These are phyloP conservation scores for Backusella luteola DNA, from an alignment of 192 early-diverging fungal genomes.

Conservation along the genomic window DNA sequence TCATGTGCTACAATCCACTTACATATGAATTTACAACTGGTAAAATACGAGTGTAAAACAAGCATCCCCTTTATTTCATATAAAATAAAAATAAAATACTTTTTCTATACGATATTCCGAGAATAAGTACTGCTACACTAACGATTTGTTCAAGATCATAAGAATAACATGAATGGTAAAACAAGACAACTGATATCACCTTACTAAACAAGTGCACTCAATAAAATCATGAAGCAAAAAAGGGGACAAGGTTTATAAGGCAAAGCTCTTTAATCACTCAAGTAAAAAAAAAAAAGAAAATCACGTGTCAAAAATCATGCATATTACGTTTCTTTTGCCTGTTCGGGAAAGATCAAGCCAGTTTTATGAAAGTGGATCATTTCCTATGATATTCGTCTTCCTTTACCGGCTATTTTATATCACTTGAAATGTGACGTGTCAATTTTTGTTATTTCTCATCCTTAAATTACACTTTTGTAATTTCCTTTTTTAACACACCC, in stretches of 20 bases:
- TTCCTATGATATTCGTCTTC: too few species aligned
- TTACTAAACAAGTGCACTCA: too few species aligned
- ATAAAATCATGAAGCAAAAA: not conserved
- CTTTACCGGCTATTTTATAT: too few species aligned
- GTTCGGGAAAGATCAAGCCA: not conserved
- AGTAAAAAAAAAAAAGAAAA: not conserved
- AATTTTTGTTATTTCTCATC: too few species aligned
- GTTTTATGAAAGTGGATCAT: too few species aligned
- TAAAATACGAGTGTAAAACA: not conserved
- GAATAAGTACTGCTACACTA: not conserved
- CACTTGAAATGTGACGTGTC: too few species aligned
- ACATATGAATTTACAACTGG: not conserved
- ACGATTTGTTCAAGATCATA: not conserved
- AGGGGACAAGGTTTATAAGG: not conserved
- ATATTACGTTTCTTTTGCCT: not conserved
- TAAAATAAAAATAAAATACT: too few species aligned
- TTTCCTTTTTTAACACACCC: too few species aligned
- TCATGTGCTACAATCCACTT: not conserved
- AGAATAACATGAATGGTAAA: too few species aligned
- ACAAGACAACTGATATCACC: too few species aligned
- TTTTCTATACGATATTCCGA: not conserved
- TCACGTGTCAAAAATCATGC: not conserved
- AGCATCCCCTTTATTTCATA: not conserved
- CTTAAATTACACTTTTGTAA: too few species aligned
- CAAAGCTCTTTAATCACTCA: too few species aligned